A percentile compares a stretch with the other conserved stretches of the same genome.
Evolutionary conservation across 805 yeast genomes (phyloP).

Genomic region (Yarrowia sp.): DNA sequence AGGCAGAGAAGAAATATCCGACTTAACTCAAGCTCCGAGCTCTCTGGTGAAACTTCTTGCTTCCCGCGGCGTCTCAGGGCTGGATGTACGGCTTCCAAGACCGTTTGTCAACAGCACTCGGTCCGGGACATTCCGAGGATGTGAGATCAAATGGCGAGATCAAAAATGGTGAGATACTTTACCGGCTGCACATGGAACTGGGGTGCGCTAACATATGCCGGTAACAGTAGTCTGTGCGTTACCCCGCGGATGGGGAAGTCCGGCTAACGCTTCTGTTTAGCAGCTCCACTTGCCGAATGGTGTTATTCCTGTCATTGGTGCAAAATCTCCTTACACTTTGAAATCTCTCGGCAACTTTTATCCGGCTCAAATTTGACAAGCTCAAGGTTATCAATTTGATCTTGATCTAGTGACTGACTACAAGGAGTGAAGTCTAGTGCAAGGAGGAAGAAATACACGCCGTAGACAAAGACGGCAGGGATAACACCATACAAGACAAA

Average conservation of each 20-base stretch:
- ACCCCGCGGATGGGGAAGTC: no score
- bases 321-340: no score
- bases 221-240: no score
- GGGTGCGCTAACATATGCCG: no score
- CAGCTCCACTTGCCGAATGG: not conserved
- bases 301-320: not conserved
- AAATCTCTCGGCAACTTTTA: not conserved
- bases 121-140: not conserved
- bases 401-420: constrained; percentile 9
- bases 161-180: no score
- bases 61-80: constrained; percentile 2
- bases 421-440: not conserved
- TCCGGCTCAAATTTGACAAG: not conserved
- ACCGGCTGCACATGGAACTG: no score
- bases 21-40: no score
- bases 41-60: not conserved
- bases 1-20: not conserved
- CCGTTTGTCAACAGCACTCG: not conserved
- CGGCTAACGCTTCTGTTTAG: no score
- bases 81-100: constrained; percentile 3
- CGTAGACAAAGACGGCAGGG: not conserved
- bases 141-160: not conserved
- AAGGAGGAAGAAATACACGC: not conserved
- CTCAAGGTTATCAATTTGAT: constrained; percentile 27
- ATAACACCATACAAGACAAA: no score